Conservation (phyloP, 2,329 filamentous ascomycete species). For the Pseudogymnoascus sp. region DNA sequence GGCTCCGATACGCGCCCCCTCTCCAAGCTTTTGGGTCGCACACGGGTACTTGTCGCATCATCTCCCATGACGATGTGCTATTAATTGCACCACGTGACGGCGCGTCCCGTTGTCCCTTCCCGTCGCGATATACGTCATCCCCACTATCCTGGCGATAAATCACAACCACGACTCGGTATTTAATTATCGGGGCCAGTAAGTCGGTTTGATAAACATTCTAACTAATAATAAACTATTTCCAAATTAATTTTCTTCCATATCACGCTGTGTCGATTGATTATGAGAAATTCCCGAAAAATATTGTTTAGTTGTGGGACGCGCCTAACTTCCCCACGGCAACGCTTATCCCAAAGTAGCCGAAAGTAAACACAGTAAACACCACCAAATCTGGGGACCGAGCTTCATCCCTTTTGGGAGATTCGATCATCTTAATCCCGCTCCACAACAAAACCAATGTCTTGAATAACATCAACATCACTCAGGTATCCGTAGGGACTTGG, state of each 20-base stretch:
- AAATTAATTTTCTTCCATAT: neutral
- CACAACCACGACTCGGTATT: neutral
- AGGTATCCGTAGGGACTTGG: constrained; percentile 6
- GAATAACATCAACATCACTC: constrained; percentile 7
- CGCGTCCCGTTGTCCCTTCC: neutral
- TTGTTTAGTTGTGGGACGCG: constrained; percentile 7
- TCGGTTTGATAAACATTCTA: neutral
- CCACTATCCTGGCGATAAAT: neutral
- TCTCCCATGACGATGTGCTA: neutral
- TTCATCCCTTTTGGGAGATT: constrained; percentile 7
- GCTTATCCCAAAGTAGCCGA: constrained; percentile 2
- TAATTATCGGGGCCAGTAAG: neutral
- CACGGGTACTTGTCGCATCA: neutral
- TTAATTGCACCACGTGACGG: neutral
- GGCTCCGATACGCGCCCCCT: neutral
- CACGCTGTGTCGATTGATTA: neutral
- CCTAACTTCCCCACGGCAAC: constrained; percentile 6
- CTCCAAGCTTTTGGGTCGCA: neutral
- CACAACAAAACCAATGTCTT: constrained; percentile 6
- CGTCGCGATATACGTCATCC: neutral
- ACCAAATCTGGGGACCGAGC: constrained; percentile 1
- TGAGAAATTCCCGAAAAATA: neutral
- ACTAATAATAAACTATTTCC: neutral
- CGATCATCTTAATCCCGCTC: constrained; percentile 4
- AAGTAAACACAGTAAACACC: constrained; percentile 1